Evolutionary conservation across 148 eudicot species (phyloP), one percentile per base, ranked within the genome.

Genomic region (Amaranthus cruentus): DNA sequence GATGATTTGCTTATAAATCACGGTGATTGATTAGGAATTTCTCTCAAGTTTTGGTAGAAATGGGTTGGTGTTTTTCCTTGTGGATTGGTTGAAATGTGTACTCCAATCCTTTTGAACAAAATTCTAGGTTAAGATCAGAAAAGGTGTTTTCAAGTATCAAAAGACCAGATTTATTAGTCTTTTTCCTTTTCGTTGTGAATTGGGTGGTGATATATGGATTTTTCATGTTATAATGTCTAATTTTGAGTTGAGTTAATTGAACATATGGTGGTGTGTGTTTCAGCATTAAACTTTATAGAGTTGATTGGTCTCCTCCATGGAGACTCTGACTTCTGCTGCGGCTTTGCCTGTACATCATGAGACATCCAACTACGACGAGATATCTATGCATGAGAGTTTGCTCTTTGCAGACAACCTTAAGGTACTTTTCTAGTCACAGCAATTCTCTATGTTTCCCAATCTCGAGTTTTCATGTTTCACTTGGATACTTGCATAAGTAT

Each of bases 361-460:
- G 73, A 83, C 86, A 9, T 86, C 88, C 60, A 87, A 86, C 79
- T 94, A 83, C 55, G 96, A 94, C 75, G 97, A 94, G 80, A 75
- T 81, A 21, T 85, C 97, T 68, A 88, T 95, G 90, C 89, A 95
- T 73, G 89, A 95, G 70, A 87, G 90, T 84, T 73, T 95, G 83
- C 87, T 87, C 66, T 95, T 95, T 81, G 81, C 91, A 18, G 98
- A 91, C 78, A 87, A 93, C 82, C 90, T 95, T 55, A 84, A 91
- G 98, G 98, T 89, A 86, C 47, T 2, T 9, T 53, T 46, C 68
- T 5, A 58, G 48, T 49, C 69, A 43, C 11, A 9, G 44, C 38
- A 28, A 28, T 28, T 28, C 38, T 28, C 38, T 28, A 0, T 28
- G 38, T 28, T 28, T 28, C 38, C 2, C 38, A 28, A 28, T 28